Evolutionary conservation across 768 basidiomycete genomes (phyloP).

Genomic region (Gyrodon lividus): DNA sequence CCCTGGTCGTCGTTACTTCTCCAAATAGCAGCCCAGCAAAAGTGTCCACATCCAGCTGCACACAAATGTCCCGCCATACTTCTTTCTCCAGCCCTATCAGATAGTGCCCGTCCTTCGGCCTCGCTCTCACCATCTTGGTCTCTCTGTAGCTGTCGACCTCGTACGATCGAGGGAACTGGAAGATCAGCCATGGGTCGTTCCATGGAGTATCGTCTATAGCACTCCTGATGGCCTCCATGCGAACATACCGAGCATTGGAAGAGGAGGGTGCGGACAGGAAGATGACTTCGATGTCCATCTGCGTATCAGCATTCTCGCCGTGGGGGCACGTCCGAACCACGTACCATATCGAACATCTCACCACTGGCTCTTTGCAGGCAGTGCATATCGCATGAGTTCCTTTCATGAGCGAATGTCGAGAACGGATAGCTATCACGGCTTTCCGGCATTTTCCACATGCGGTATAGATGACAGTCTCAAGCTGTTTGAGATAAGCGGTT

Average conservation of each 20-base stretch:
- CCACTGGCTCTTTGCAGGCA: slow-evolving; percentile 49
- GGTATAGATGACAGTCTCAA: slow-evolving; percentile 71
- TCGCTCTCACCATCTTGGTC: slow-evolving; percentile 15
- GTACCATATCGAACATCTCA: slow-evolving; percentile 72
- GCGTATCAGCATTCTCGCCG: slow-evolving; percentile 1
- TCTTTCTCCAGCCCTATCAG: slow-evolving; percentile 6
- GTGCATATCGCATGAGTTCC: slow-evolving; percentile 57
- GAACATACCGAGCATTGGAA: slow-evolving; percentile 76
- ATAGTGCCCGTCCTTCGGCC: slow-evolving; percentile 4
- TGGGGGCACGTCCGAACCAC: slow-evolving; percentile 17
- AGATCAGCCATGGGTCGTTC: slow-evolving; percentile 56
- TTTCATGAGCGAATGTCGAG: slow-evolving; percentile 29
- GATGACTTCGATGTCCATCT: slow-evolving; percentile 48
- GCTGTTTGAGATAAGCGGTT: slow-evolving; percentile 35
- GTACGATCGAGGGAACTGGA: slow-evolving; percentile 3
- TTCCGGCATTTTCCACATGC: slow-evolving; percentile 71
- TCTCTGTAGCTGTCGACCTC: slow-evolving; percentile 25
- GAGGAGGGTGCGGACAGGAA: slow-evolving; percentile 68
- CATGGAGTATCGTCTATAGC: slow-evolving; percentile 69
- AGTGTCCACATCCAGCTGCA: slow-evolving; percentile 81
- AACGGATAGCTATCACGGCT: slow-evolving; percentile 44
- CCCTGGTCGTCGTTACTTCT: background rate
- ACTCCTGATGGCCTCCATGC: slow-evolving; percentile 81
- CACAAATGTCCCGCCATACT: slow-evolving; percentile 55
- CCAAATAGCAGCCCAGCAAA: slow-evolving; percentile 62